Evolutionary conservation across 306 rosid species (phyloP).

Genomic region (Trichosanthes truncata): DNA sequence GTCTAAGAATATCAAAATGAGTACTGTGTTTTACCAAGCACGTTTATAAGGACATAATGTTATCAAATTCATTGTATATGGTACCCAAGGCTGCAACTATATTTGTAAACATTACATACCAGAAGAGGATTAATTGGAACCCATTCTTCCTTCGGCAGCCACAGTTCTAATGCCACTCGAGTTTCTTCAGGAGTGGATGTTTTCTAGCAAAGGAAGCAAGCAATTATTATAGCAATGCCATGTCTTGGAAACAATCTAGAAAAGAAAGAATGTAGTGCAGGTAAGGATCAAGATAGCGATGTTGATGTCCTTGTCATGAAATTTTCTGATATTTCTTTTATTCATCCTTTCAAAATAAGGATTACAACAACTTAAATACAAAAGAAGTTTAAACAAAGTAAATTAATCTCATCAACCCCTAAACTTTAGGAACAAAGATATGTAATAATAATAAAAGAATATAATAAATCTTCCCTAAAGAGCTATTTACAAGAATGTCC

Average conservation of each 20-base stretch:
- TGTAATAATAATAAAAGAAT: too few relatives aligned
- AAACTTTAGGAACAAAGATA: too few relatives aligned
- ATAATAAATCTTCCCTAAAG: too few relatives aligned
- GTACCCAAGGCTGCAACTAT: background rate
- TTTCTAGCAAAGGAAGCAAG: slow-evolving; percentile 37
- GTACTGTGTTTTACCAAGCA: background rate
- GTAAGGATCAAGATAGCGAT: background rate
- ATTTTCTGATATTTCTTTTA: too few relatives aligned
- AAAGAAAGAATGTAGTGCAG: background rate
- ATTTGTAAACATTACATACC: slow-evolving; percentile 36
- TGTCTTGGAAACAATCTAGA: background rate
- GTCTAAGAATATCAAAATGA: background rate
- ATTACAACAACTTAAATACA: too few relatives aligned
- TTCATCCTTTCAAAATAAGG: background rate
- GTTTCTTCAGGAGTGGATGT: slow-evolving; percentile 82
- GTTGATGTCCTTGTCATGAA: background rate
- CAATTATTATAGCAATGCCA: slow-evolving; percentile 1
- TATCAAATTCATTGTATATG: background rate
- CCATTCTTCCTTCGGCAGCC: slow-evolving; percentile 98
- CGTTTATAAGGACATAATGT: background rate
- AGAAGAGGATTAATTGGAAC: slow-evolving; percentile 79
- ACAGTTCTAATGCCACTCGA: slow-evolving; percentile 57
- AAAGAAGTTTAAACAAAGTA: too few relatives aligned
- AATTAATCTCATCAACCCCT: too few relatives aligned
- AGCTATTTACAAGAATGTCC: too few relatives aligned